These are phyloP conservation scores for Neurospora sp. DNA, from an alignment of 495 filamentous ascomycete genomes.

Conservation along the genomic window DNA sequence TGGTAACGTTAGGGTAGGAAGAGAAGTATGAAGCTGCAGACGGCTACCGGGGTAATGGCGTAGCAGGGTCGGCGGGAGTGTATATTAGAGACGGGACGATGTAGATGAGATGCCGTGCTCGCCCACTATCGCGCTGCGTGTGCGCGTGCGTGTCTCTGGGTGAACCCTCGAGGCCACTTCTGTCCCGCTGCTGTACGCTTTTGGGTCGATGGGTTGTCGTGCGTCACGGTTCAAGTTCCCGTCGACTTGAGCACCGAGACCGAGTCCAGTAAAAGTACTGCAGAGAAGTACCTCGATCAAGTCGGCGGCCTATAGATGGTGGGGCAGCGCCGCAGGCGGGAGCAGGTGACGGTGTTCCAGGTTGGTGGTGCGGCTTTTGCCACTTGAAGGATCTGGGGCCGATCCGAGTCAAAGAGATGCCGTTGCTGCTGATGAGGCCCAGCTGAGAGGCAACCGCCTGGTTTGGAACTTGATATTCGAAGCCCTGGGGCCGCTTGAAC, in stretches of 20 bases:
- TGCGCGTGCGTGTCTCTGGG: neutral
- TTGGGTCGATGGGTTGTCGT: neutral
- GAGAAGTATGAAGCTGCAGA: neutral
- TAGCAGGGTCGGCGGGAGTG: neutral
- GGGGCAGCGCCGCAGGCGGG: constrained; percentile 3
- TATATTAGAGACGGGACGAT: neutral
- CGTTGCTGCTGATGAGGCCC: neutral
- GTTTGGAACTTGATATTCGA: neutral
- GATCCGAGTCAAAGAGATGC: constrained; percentile 5
- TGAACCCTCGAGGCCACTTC: neutral
- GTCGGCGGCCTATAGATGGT: constrained; percentile 2
- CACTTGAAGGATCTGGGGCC: constrained; percentile 6
- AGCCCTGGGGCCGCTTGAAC: neutral
- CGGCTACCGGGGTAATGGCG: neutral
- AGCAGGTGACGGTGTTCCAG: constrained; percentile 12
- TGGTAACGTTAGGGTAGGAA: neutral
- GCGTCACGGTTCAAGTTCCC: neutral
- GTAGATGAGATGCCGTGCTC: neutral
- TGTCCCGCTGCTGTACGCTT: neutral
- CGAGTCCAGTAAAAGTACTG: neutral
- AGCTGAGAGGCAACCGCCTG: neutral
- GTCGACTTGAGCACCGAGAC: neutral
- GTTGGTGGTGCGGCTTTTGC: constrained; percentile 10
- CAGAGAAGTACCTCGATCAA: neutral
- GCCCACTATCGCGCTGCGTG: neutral